Base-by-base conservation (phyloP, 176 grass and related monocot genomes). In the Puya raimondii region DNA sequence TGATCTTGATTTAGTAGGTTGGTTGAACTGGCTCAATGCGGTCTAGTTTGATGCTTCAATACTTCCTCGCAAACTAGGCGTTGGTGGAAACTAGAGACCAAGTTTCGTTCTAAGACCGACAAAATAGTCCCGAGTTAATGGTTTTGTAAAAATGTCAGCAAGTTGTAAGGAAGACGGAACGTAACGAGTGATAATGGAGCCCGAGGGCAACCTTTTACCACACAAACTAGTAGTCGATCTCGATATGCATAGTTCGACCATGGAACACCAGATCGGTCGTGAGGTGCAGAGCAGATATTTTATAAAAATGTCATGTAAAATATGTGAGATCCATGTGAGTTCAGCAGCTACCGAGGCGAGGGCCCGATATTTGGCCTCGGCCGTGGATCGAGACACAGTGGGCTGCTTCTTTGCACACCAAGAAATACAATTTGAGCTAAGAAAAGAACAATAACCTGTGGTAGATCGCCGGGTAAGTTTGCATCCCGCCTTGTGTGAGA, bases 141-240 rank as follows among this genome's bases (percentile, higher is more conserved):
- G 47, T 53, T 72, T 57, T 4, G 49, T 57, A 18, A 72, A 53
- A 15, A 23, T 18, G 53, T 72, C 16, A 72, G 16, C 69, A n/a
- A 72, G 5, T 53, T 72, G 69, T 21, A 23, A 42, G 11, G 1
- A 23, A 10, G 12, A 51, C 0, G 18, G 53, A 4, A 72, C 1
- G 53, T 53, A 51, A 10, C 14, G 26, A 8, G 25, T 53, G 27
- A 3, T 3, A 9, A 72, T 4, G 4, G 3, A 17, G 10, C n/a
- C 23, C 20, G 2, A 20, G 22, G 3, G 33, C 25, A 6, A 57
- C 69, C 11, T 10, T 2, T 23, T 72, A 48, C 1, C 14, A 1
- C 10, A 72, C 69, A 25, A 72, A 72, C 0, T 72, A 47, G 23
- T 72, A 72, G 26, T 72, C 49, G 23, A 72, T 50, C 11, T 72